Evolutionary conservation across 192 early-diverging fungal genomes (phyloP).

Genomic region (Dispira simplex): DNA sequence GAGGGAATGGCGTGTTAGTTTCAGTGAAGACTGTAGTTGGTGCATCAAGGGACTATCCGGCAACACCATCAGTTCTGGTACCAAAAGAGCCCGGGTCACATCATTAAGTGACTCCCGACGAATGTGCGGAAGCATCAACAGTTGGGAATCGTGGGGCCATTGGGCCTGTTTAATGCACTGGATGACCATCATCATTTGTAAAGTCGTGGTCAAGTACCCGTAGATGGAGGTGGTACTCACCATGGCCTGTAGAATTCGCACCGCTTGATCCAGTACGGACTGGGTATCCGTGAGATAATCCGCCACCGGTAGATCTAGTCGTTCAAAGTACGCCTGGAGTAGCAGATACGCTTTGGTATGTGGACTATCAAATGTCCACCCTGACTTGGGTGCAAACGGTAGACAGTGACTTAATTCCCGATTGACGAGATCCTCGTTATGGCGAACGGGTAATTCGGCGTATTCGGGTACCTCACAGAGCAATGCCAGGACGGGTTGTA

Average conservation of each 20-base stretch:
- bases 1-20: constrained; percentile 14
- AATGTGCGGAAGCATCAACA: constrained; percentile 47
- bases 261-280: constrained; percentile 78
- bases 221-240: constrained; percentile 65
- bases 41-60: constrained; percentile 19
- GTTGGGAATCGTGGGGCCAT: constrained; percentile 58
- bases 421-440: constrained; percentile 90
- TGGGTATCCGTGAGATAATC: constrained; percentile 88
- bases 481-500: constrained; percentile 54
- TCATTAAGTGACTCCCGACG: constrained; percentile 15
- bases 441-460: constrained; percentile 81
- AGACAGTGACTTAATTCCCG: constrained; percentile 58
- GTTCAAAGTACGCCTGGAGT: constrained; percentile 75
- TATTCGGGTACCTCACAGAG: constrained; percentile 78
- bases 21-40: constrained; percentile 5
- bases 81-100: neutral
- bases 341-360: constrained; percentile 85
- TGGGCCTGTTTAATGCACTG: constrained; percentile 89
- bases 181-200: constrained; percentile 67
- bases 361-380: constrained; percentile 61
- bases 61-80: constrained; percentile 21
- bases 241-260: constrained; percentile 91
- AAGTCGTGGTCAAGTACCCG: constrained; percentile 42
- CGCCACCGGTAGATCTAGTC: constrained; percentile 61
- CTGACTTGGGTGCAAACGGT: constrained; percentile 41